Percentiles rank a stretch among this genome's conserved stretches.
Conservation (phyloP, 177 flowering plant genomes). For the Tripterygium wilfordii region DNA sequence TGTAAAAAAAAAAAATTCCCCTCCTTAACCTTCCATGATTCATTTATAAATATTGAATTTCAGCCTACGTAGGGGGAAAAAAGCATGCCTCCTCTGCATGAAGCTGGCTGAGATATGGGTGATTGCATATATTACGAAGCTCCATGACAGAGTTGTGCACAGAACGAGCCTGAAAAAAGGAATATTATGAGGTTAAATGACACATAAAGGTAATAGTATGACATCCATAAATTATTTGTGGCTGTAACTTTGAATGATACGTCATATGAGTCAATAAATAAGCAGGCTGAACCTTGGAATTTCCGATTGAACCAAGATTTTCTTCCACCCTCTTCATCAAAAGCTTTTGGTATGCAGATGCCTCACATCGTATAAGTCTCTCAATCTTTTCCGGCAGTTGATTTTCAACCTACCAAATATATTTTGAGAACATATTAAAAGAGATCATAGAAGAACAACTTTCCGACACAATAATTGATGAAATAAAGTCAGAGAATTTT, state of each 20-base stretch:
- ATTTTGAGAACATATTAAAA: conserved; percentile 3
- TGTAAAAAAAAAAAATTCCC: no score
- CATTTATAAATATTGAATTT: conserved; percentile 3
- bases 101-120: conserved; percentile 97
- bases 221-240: no score
- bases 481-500: no score
- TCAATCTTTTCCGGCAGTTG: conserved; percentile 98
- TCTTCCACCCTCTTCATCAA: conserved; percentile 98
- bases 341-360: conserved; percentile 98
- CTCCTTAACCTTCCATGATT: neutral
- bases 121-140: conserved; percentile 96
- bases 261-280: no score
- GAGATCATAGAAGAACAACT: conserved; percentile 1
- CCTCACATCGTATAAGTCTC: conserved; percentile 92
- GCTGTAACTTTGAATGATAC: no score
- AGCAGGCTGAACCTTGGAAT: conserved; percentile 57
- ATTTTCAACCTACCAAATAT: conserved; percentile 73
- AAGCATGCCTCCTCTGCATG: conserved; percentile 83
- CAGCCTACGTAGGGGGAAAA: conserved; percentile 5
- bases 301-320: conserved; percentile 89
- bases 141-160: conserved; percentile 99
- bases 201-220: neutral
- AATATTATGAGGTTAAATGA: conserved; percentile 2
- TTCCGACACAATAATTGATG: no score
- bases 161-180: conserved; percentile 54